phyloP scores from a whole-genome alignment of 2,329 filamentous ascomycete genomes.

The Fusarium nurragi region DNA sequence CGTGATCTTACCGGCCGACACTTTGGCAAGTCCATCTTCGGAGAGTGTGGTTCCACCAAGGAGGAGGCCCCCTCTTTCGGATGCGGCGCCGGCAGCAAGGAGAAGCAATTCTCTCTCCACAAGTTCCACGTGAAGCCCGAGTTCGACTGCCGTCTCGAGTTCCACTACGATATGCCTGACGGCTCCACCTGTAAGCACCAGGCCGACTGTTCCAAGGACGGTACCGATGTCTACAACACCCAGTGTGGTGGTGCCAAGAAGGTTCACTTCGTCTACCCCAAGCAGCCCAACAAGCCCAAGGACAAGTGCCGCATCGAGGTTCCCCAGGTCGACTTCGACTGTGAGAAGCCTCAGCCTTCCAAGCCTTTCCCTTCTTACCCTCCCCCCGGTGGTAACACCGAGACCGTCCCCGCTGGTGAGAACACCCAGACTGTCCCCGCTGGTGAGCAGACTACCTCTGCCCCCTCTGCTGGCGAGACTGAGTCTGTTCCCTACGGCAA shows the following conservation, averaged over 20 bases:
- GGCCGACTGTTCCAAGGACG: slow-evolving; percentile 71
- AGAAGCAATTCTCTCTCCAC: slow-evolving; percentile 74
- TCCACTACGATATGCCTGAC: slow-evolving; percentile 88
- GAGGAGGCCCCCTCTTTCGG: slow-evolving; percentile 67
- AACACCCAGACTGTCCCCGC: slow-evolving; percentile 8
- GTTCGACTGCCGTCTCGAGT: slow-evolving; percentile 81
- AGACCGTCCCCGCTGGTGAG: too few species aligned
- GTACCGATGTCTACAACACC: slow-evolving; percentile 78
- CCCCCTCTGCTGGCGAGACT: slow-evolving; percentile 50
- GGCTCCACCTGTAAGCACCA: slow-evolving; percentile 84
- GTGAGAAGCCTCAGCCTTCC: slow-evolving; percentile 52
- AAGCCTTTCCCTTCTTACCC: slow-evolving; percentile 5
- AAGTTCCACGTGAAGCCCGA: slow-evolving; percentile 78
- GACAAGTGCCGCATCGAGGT: slow-evolving; percentile 75
- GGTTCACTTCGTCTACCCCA: slow-evolving; percentile 75
- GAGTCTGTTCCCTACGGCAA: too few species aligned
- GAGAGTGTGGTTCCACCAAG: slow-evolving; percentile 59
- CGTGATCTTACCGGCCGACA: slow-evolving; percentile 66
- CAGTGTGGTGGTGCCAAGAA: slow-evolving; percentile 92
- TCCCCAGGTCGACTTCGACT: slow-evolving; percentile 80
- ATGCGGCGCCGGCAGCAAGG: slow-evolving; percentile 45
- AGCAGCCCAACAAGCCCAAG: slow-evolving; percentile 63
- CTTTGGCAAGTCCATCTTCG: slow-evolving; percentile 69
- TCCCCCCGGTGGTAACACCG: not conserved
- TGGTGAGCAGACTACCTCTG: not conserved